Base-by-base conservation (phyloP, 257 asterid genomes). In the Leonotis leonurus region DNA sequence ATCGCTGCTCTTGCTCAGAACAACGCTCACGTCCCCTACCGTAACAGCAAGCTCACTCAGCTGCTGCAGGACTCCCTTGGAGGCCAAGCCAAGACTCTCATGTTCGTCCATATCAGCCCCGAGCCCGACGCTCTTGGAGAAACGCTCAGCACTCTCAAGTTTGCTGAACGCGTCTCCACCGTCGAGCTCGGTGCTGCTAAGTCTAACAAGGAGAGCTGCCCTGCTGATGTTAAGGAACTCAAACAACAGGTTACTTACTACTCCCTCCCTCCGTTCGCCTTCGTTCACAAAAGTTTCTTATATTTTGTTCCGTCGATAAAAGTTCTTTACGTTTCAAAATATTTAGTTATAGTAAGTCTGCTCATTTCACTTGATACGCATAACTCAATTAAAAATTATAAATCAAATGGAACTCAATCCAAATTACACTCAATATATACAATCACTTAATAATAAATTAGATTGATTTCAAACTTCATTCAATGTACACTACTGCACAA, bases 51-150 rank as follows among this genome's bases (percentile, higher is more conserved):
- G 70, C 86, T 81, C 4, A 84, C 92, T 2, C 89, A 84, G 72
- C 46, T 81, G 70, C 89, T 84, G 46, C 86, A 84, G 65, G 81
- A 73, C 58, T 81, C 89, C 48, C 77, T 84, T 11, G 87, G 90
- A 36, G 90, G 90, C 11, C 90, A 81, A 68, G 93, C 89, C 17
- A 85, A 85, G 77, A 85, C 93, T 4, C 80, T 85, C 11, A 82
- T 85, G 89, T 82, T 85, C 69, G 83, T 82, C 14, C 93, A 85
- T 71, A 76, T 85, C 50, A 82, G 84, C 46, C 87, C 93, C 0
- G 87, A 85, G 46, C 56, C 64, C 14, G 78, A 65, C 54, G 82
- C 89, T 46, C 56, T 74, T 27, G 84, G 82, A 27, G 93, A 85
- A 74, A 79, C 93, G 13, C 24, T 77, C 4, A 81, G 86, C 50